phyloP scores from a whole-genome alignment of 257 asterid species.

The Fraxinus quadrangulata region DNA sequence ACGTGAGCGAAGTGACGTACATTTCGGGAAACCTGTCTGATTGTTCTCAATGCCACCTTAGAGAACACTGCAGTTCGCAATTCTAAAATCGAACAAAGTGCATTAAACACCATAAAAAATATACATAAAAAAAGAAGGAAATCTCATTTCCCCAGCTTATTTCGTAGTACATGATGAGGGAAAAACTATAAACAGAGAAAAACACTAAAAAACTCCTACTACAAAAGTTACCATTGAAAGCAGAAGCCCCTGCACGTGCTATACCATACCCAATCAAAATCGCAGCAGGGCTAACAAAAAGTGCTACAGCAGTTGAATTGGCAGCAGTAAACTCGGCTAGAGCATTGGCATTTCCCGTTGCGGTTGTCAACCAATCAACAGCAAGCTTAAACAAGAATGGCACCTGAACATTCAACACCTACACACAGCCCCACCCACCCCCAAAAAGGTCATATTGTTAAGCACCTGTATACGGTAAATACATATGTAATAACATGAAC shows the following conservation, averaged over 20 bases:
- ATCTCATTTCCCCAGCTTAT: slow-evolving; percentile 15
- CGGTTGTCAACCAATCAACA: slow-evolving; percentile 83
- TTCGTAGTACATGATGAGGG: not conserved
- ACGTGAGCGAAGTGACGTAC: slow-evolving; percentile 36
- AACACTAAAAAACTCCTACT: slow-evolving; percentile 5
- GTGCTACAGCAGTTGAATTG: slow-evolving; percentile 71
- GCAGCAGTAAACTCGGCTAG: slow-evolving; percentile 81
- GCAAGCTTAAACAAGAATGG: slow-evolving; percentile 97
- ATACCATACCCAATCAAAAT: slow-evolving; percentile 89
- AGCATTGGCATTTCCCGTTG: slow-evolving; percentile 69
- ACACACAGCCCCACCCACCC: slow-evolving; percentile 24
- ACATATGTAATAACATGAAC: not conserved
- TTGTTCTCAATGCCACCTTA: slow-evolving; percentile 92
- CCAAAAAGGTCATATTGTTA: slow-evolving; percentile 12
- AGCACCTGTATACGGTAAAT: not conserved
- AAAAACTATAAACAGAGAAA: slow-evolving; percentile 7
- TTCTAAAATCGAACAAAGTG: slow-evolving; percentile 48
- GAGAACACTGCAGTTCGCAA: slow-evolving; percentile 93
- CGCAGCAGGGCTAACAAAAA: slow-evolving; percentile 90
- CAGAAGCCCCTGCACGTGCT: slow-evolving; percentile 88
- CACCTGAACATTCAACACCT: slow-evolving; percentile 97
- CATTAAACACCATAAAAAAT: slow-evolving; percentile 20
- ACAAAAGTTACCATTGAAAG: slow-evolving; percentile 78
- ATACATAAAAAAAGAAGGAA: slow-evolving; percentile 1
- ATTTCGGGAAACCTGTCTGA: slow-evolving; percentile 89